Evolutionary conservation across 768 basidiomycete genomes (phyloP).

Genomic region (Dacryopinax primogenitus): DNA sequence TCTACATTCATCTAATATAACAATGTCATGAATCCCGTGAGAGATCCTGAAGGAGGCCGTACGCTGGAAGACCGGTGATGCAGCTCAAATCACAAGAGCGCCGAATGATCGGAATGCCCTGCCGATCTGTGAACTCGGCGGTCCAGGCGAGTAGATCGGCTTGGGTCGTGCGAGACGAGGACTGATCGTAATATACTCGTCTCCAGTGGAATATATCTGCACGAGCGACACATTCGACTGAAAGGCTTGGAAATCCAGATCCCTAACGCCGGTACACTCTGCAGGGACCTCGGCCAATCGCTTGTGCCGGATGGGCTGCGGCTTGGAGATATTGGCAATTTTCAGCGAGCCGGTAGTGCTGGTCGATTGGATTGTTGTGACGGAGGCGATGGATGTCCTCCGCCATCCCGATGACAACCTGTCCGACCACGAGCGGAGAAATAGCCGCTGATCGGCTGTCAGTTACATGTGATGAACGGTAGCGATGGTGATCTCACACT

Average conservation of each 20-base stretch:
- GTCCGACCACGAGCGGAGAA: background rate
- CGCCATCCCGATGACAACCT: background rate
- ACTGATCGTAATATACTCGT: background rate
- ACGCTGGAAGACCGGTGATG: too few relatives aligned
- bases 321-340: background rate
- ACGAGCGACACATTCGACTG: background rate
- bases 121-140: background rate
- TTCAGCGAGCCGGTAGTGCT: background rate
- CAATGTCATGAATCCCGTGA: too few relatives aligned
- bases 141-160: background rate
- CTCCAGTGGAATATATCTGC: background rate
- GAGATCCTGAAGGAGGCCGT: too few relatives aligned
- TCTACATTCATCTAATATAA: too few relatives aligned
- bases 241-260: background rate
- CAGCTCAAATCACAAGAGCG: too few relatives aligned
- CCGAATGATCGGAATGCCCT: background rate
- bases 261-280: background rate
- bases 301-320: background rate
- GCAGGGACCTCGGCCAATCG: background rate
- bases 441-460: background rate
- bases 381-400: background rate
- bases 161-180: background rate
- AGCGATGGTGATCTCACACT: background rate
- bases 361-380: background rate
- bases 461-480: background rate